Evolutionary conservation across 2,329 filamentous ascomycete species (phyloP), one percentile per base, ranked within the genome.

Genomic region (Claviceps sp.): DNA sequence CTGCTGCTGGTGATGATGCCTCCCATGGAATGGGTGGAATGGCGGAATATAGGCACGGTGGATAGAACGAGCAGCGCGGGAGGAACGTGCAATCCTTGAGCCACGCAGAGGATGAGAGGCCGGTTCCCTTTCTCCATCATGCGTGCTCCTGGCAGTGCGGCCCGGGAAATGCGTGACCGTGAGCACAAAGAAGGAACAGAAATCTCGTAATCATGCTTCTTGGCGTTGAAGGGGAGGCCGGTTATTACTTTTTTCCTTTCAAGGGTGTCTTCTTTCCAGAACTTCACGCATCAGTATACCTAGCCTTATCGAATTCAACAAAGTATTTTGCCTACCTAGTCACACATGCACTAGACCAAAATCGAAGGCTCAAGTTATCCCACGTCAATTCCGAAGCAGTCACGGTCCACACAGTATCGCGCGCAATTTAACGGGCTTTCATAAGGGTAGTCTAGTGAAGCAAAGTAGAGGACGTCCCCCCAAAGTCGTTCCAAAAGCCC

Each of bases 21-120:
- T 2, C 64, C 72, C 3, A 68, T 75, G 0, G 72, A 80, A 59
- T 84, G 81, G 81, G 65, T 84, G 7, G 81, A 84, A 59, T 84
- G 81, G 76, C 79, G 76, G 62, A 70, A 75, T 52, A 51, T 70
- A 24, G 54, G 57, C 22, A 60, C 57, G 11, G 56, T 56, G 40
- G 56, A 58, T 22, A 48, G 50, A 10, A 34, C 48, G 13, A 22
- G 44, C n/a, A 50, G 30, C 14, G 8, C 26, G 14, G 34, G 24
- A 22, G 52, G 22, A 56, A 50, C 2, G 52, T 60, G 51, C 56
- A 52, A 24, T 59, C 62, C 6, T 55, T 68, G 41, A 68, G 64
- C 43, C 59, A 54, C 52, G 60, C 60, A 1, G 54, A 62, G 26
- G 63, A 65, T 1, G 70, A 72, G 54, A 64, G 60, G 47, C 65